Evolutionary conservation across 768 basidiomycete genomes (phyloP), one percentile per base, ranked within the genome.

Genomic region (Kwoniella newhampshirensis): DNA sequence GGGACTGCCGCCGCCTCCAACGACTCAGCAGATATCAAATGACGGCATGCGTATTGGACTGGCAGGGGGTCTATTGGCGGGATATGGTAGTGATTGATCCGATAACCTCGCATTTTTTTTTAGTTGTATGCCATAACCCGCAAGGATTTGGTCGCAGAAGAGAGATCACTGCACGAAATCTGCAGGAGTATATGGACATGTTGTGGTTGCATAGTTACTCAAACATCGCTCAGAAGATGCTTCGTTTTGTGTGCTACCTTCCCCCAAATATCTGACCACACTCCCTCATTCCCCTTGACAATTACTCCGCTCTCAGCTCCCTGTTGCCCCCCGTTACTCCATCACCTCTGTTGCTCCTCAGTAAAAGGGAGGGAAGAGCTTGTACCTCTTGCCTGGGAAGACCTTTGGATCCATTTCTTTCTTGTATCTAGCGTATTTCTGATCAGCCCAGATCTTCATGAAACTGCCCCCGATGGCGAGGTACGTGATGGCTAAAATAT

Each of bases 371-470:
- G 70, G 70, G 63, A 72, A 67, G 40, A 68, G 51, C 53, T 66
- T 72, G 60, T 64, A 72, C 43, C 70, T 54, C 43, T 66, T 72
- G 20, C 78, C 64, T 78, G 82, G 41, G 84, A 77, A 92, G 71
- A 91, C 94, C 56, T 86, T 83, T 64, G 84, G 86, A 30, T 91
- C 91, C 65, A 97, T 96, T 75, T 99, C 94, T 71, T 87, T 91
- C 81, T 85, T 89, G 79, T 98, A 98, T 50, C 81, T 82, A 51
- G 77, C 79, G 67, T 97, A 93, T 79, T 96, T 98, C 81, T 93
- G 91, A 37, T 82, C 68, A 13, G 93, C 93, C 96, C 96, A 99
- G 6, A 82, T 63, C 12, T 80, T 79, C 91, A 97, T 97, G 65
- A 85, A 85, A 30, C 61, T 82, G 0, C 80, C 78, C 1, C 82